Evolutionary conservation across 2,329 filamentous ascomycete genomes (phyloP), one percentile per base, ranked within the genome.

Genomic region (Talaromyces albobiverticillius): DNA sequence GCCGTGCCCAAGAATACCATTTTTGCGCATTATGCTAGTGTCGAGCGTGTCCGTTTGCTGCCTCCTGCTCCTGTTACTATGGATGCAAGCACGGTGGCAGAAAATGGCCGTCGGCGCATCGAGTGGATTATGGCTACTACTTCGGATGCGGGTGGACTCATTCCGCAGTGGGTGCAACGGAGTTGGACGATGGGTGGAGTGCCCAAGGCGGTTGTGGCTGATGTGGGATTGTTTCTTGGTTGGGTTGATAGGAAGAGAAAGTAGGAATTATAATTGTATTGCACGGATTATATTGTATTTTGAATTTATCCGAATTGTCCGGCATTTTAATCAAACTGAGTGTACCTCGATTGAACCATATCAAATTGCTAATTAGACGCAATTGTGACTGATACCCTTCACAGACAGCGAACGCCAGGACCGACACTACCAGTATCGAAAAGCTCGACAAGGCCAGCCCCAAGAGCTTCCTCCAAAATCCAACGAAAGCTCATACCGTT

Each of bases 361-460:
- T n/a, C n/a, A n/a, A n/a, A n/a, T n/a, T n/a, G n/a, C n/a, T n/a
- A n/a, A n/a, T n/a, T n/a, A n/a, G n/a, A n/a, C n/a, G n/a, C n/a
- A n/a, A n/a, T n/a, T n/a, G n/a, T n/a, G n/a, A n/a, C n/a, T n/a
- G n/a, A n/a, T n/a, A n/a, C n/a, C n/a, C n/a, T n/a, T n/a, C n/a
- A 74, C 46, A 74, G 49, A 59, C 62, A 64, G 51, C 76, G 68
- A 23, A 83, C 76, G 14, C 78, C 83, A 42, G 77, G 70, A 3
- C 83, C 83, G 25, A 86, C 82, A 61, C 79, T 84, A 16, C 82
- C 79, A 4, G 83, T 87, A 60, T 85, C 79, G 61, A 87, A 87
- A 7, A 83, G 62, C 67, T 87, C 83, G 10, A 86, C 72, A 23
- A 84, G 62, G 3, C 84, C 84, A 20, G 80, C 78, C 1, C 84